Conservation (phyloP, 768 basidiomycete species). For the Pholiota conissans region DNA sequence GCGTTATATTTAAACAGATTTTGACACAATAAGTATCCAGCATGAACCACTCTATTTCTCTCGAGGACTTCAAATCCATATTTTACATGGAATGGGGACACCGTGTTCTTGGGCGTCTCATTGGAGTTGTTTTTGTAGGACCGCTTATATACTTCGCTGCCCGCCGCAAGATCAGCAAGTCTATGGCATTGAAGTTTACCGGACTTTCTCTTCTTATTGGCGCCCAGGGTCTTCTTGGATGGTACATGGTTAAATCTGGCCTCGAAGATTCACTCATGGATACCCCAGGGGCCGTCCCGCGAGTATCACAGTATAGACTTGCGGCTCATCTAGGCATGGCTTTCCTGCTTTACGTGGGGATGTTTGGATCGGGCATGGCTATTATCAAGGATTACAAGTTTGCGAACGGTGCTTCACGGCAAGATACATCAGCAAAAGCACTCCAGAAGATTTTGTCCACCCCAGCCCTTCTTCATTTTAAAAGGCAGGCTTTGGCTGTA, state of each 20-base stretch:
- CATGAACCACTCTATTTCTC: conserved; percentile 83
- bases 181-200: conserved; percentile 62
- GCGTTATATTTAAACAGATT: not conserved
- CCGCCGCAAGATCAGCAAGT: conserved; percentile 64
- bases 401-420: conserved; percentile 57
- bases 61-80: conserved; percentile 93
- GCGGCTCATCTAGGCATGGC: conserved; percentile 95
- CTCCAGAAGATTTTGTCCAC: conserved; percentile 53
- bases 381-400: conserved; percentile 81
- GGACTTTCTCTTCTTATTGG: conserved; percentile 83
- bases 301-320: conserved; percentile 95
- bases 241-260: conserved; percentile 99
- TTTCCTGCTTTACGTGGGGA: conserved; percentile 88
- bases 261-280: conserved; percentile 81
- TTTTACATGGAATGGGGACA: conserved; percentile 99
- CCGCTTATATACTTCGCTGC: conserved; percentile 81
- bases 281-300: conserved; percentile 82
- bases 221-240: conserved; percentile 88
- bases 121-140: conserved; percentile 80
- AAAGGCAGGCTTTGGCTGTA: conserved; percentile 55
- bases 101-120: conserved; percentile 86
- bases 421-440: conserved; percentile 41
- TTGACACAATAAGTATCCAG: conserved; percentile 37
- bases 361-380: conserved; percentile 79
- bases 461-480: conserved; percentile 59